Conservation (phyloP, 495 filamentous ascomycete genomes). For the Aspergillus funiculosus region DNA sequence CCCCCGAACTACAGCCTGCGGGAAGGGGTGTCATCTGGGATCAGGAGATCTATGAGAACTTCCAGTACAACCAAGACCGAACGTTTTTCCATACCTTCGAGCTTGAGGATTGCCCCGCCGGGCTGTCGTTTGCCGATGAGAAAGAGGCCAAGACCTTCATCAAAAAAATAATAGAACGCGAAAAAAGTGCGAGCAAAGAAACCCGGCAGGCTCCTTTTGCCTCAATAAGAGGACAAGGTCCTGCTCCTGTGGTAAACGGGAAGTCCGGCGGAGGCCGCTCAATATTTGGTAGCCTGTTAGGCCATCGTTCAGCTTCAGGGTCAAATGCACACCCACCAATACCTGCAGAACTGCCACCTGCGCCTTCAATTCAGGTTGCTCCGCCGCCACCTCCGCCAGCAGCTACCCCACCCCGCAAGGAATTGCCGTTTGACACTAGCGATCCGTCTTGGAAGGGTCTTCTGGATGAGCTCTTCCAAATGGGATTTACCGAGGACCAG, state of each 20-base stretch:
- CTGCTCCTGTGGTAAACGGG: constrained; percentile 41
- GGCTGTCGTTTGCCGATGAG: constrained; percentile 87
- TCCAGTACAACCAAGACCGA: constrained; percentile 90
- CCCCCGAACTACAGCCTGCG: constrained; percentile 49
- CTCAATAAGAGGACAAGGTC: constrained; percentile 46
- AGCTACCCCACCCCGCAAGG: constrained; percentile 41
- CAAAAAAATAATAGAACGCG: constrained; percentile 89
- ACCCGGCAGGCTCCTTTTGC: constrained; percentile 74
- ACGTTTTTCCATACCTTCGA: constrained; percentile 98
- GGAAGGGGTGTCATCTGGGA: constrained; percentile 94
- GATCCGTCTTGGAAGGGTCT: constrained; percentile 83
- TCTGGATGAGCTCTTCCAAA: constrained; percentile 70
- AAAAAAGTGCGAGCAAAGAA: constrained; percentile 86
- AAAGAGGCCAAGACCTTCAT: constrained; percentile 93
- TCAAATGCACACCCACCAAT: constrained; percentile 44
- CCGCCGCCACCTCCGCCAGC: constrained; percentile 40
- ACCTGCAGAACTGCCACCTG: constrained; percentile 43
- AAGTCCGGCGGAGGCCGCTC: constrained; percentile 46
- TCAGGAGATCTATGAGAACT: constrained; percentile 92
- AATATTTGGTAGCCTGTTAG: constrained; percentile 63
- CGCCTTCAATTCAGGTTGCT: constrained; percentile 45
- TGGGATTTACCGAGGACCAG: constrained; percentile 90
- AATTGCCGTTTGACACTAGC: constrained; percentile 66
- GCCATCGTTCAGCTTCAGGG: constrained; percentile 62
- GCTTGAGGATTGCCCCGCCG: constrained; percentile 82